phyloP scores from a whole-genome alignment of 768 basidiomycete species.

The Serendipita indica region DNA sequence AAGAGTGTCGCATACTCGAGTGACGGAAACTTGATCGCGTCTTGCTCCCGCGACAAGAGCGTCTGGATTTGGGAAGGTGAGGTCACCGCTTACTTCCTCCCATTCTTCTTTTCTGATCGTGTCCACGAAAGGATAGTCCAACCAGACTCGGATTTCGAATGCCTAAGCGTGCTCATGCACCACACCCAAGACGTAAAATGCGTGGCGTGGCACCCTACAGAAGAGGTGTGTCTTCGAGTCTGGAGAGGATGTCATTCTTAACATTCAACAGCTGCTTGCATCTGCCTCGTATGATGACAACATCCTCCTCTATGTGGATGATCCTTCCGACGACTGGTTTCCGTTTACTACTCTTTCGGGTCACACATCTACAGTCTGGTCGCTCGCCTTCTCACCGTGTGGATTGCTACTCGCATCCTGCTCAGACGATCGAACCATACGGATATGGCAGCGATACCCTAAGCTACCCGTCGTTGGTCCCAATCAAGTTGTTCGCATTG shows the following conservation, averaged over 20 bases:
- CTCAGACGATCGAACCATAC: constrained; percentile 71
- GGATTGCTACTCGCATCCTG: constrained; percentile 73
- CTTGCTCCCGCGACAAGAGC: constrained; percentile 90
- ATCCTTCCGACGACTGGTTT: constrained; percentile 90
- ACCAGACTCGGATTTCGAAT: constrained; percentile 88
- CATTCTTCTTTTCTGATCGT: constrained; percentile 8
- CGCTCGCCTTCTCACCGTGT: constrained; percentile 59
- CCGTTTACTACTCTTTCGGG: constrained; percentile 69
- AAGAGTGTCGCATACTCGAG: constrained; percentile 76
- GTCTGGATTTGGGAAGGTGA: constrained; percentile 99
- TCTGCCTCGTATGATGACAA: constrained; percentile 96
- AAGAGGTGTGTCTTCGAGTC: constrained; percentile 49
- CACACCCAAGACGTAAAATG: constrained; percentile 94
- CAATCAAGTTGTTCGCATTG: constrained; percentile 12
- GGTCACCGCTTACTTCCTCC: constrained; percentile 17
- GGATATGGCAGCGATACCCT: constrained; percentile 58
- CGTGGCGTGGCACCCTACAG: constrained; percentile 86
- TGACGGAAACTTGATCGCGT: constrained; percentile 63
- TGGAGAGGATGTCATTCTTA: constrained; percentile 15
- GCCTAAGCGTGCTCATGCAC: constrained; percentile 90
- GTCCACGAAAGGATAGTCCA: constrained; percentile 38
- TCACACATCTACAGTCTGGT: constrained; percentile 86
- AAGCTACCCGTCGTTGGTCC: constrained; percentile 12
- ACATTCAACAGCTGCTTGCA: constrained; percentile 61
- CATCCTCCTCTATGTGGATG: constrained; percentile 84